Evolutionary conservation across 176 grass and related monocot species (phyloP), one percentile per base, ranked within the genome.

Genomic region (Cocos nucifera): DNA sequence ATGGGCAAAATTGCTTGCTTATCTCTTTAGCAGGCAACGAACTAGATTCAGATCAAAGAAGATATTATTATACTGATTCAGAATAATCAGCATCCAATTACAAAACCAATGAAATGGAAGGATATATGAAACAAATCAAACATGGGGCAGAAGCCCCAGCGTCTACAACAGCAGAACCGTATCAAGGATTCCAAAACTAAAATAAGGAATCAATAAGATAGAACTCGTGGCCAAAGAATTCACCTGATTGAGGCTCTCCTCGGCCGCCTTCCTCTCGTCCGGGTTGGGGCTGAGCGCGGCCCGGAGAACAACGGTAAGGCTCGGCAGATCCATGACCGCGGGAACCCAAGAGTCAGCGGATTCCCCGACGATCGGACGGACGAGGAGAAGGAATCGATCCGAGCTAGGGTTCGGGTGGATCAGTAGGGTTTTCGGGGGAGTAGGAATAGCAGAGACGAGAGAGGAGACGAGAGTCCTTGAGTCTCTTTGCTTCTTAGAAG

Each of bases 181-280:
- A 48, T 28, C 30, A 55, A 51, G 4, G 49, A 67, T 56, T 62
- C 51, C 4, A 58, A 59, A 14, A 44, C 35, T 12, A 44, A 44
- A 44, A 44, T 44, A 14, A 39, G 10, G 35, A 44, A 12, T 44
- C 35, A 4, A 10, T 12, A 22, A 8, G 19, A 16, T 32, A 6
- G 14, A 35, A 56, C 17, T 39, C 23, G 21, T 35, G 17, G 28
- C 15, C 3, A 4, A 18, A 18, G 7, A 62, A 54, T 26, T n/a
- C 59, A 90, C 92, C 92, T 97, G 87, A 65, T 88, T 77, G 50
- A 97, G 87, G 70, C 78, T 91, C 70, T 91, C 75, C 79, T 97
- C 87, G 0, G 87, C 92, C 49, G 92, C 81, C 73, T 91, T 91
- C 27, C 92, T 63, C 81, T 91, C 87, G 60, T 97, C 84, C 1